Evolutionary conservation across 2,329 filamentous ascomycete species (phyloP).

Genomic region (Diplocarpon mali): DNA sequence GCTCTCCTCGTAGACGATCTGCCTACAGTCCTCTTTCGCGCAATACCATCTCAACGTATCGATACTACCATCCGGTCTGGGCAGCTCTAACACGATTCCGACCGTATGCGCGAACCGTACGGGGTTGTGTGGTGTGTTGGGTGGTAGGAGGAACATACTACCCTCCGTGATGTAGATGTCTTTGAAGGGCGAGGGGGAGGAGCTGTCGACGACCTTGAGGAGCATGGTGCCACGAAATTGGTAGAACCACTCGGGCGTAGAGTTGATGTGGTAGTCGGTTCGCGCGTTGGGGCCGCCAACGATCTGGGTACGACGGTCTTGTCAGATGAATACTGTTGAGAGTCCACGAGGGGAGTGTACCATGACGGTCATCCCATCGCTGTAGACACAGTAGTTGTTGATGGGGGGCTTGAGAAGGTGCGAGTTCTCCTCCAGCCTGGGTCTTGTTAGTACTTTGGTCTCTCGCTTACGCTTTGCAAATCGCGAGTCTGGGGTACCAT

Average conservation of each 20-base stretch:
- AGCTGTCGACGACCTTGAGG: slow-evolving; percentile 73
- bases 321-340: not conserved
- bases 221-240: slow-evolving; percentile 90
- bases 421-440: slow-evolving; percentile 83
- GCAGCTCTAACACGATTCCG: slow-evolving; percentile 87
- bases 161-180: slow-evolving; percentile 88
- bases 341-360: slow-evolving; percentile 29
- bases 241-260: slow-evolving; percentile 96
- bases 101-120: slow-evolving; percentile 89
- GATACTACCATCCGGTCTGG: slow-evolving; percentile 54
- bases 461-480: not conserved
- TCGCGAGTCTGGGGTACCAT: slow-evolving; percentile 16
- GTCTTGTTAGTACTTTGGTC: slow-evolving; percentile 2
- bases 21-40: slow-evolving; percentile 40
- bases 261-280: slow-evolving; percentile 97
- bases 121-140: slow-evolving; percentile 94
- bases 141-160: slow-evolving; percentile 84
- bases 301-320: slow-evolving; percentile 40
- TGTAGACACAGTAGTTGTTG: slow-evolving; percentile 96
- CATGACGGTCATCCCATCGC: slow-evolving; percentile 75
- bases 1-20: slow-evolving; percentile 70
- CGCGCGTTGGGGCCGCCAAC: slow-evolving; percentile 93
- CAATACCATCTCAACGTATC: slow-evolving; percentile 93
- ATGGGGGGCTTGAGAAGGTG: slow-evolving; percentile 78
- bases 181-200: slow-evolving; percentile 43